Evolutionary conservation across 2,329 filamentous ascomycete species (phyloP).

Genomic region (Scleromitrula shiraiana): DNA sequence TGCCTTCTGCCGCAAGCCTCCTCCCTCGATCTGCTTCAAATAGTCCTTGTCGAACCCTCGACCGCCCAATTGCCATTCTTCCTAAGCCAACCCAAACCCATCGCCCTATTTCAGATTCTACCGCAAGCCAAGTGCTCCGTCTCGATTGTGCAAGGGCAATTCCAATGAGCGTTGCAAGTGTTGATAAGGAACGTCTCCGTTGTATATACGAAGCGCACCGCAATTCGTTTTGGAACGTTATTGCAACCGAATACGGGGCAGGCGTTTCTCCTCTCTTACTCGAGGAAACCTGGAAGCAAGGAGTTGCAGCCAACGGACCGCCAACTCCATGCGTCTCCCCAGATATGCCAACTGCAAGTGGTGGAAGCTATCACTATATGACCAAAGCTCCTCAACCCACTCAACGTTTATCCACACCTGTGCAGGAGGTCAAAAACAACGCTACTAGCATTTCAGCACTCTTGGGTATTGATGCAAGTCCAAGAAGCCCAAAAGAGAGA

Average conservation of each 20-base stretch:
- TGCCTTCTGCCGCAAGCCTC: conserved; percentile 40
- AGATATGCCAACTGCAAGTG: conserved; percentile 16
- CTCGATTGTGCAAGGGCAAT: conserved; percentile 49
- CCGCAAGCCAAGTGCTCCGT: conserved; percentile 37
- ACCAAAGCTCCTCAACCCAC: conserved; percentile 33
- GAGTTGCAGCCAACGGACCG: conserved; percentile 30
- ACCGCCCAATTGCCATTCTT: conserved; percentile 51
- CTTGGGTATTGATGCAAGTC: conserved; percentile 39
- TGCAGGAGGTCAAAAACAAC: conserved; percentile 32
- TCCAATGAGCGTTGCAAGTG: conserved; percentile 32
- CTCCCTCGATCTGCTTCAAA: conserved; percentile 45
- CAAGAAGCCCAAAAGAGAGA: conserved; percentile 40
- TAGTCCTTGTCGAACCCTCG: conserved; percentile 36
- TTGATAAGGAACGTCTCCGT: conserved; percentile 57
- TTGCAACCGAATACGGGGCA: conserved; percentile 64
- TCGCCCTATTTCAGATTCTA: conserved; percentile 37
- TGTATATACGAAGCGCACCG: conserved; percentile 64
- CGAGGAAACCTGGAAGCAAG: conserved; percentile 56
- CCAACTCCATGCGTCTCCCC: conserved; percentile 30
- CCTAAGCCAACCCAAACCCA: conserved; percentile 51
- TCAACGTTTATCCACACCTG: conserved; percentile 45
- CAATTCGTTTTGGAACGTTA: conserved; percentile 62
- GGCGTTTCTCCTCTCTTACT: conserved; percentile 54
- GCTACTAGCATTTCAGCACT: conserved; percentile 54
- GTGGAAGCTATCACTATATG: conserved; percentile 1